A percentile compares a stretch with the other conserved stretches of the same genome.
These are phyloP conservation scores for Ceratocystis albifundus DNA, from an alignment of 2,329 filamentous ascomycete species.

Conservation along the genomic window DNA sequence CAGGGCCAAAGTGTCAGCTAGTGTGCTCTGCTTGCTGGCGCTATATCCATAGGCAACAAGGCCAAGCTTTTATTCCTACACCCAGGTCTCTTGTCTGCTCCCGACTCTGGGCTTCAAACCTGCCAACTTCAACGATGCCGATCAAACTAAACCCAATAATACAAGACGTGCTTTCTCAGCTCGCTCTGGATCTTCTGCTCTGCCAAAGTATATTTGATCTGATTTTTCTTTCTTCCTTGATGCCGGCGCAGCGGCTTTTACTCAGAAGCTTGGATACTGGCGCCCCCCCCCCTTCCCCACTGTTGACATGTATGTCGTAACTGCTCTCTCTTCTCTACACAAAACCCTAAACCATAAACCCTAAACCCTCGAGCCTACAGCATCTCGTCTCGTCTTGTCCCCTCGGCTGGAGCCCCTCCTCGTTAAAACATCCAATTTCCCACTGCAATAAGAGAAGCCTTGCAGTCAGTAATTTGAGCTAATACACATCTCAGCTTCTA, in stretches of 20 bases:
- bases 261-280: too few relatives aligned
- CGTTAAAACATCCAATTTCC: conserved; percentile 6
- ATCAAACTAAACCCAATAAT: conserved; percentile 4
- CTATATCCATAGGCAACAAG: background rate
- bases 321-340: too few relatives aligned
- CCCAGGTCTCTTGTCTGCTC: too few relatives aligned
- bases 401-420: background rate
- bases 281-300: too few relatives aligned
- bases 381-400: conserved; percentile 1
- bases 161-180: background rate
- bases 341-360: background rate
- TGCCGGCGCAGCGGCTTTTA: too few relatives aligned
- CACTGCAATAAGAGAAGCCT: background rate
- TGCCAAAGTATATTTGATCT: too few relatives aligned
- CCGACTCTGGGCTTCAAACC: background rate
- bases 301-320: too few relatives aligned
- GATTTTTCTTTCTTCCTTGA: too few relatives aligned
- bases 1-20: background rate
- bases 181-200: background rate
- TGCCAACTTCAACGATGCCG: conserved; percentile 4
- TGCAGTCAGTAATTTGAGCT: conserved; percentile 1
- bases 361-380: too few relatives aligned
- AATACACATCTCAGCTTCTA: background rate
- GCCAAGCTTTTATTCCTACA: too few relatives aligned
- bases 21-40: background rate